phyloP scores from a whole-genome alignment of 805 yeast species.

The Jamesozyma piceae region DNA sequence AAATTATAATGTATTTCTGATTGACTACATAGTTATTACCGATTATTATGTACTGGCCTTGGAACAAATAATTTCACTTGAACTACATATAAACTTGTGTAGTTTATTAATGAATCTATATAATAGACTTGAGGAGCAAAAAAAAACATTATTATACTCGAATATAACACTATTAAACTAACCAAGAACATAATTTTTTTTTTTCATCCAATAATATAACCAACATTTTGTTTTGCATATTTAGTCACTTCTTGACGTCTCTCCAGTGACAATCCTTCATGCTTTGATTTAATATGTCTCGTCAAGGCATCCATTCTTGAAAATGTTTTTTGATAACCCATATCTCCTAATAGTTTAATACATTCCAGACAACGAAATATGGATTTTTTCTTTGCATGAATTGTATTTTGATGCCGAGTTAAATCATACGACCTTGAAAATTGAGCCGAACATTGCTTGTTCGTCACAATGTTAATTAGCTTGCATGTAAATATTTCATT shows the following conservation, averaged over 20 bases:
- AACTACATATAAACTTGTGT: too few species aligned
- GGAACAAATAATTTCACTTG: too few species aligned
- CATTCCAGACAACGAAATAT: constrained; percentile 80
- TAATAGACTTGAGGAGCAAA: not conserved
- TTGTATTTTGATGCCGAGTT: constrained; percentile 90
- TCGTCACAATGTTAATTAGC: constrained; percentile 15
- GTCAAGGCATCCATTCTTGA: constrained; percentile 91
- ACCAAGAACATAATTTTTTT: too few species aligned
- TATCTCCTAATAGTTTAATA: constrained; percentile 36
- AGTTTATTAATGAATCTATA: not conserved
- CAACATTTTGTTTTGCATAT: constrained; percentile 68
- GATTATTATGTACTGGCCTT: too few species aligned
- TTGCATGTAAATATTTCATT: constrained; percentile 4
- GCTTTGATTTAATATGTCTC: constrained; percentile 86
- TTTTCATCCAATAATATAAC: constrained; percentile 32
- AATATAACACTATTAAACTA: too few species aligned
- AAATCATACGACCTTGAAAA: constrained; percentile 92
- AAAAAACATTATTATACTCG: too few species aligned
- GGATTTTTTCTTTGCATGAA: constrained; percentile 79
- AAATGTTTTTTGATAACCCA: constrained; percentile 59
- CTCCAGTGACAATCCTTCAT: constrained; percentile 41
- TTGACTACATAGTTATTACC: too few species aligned
- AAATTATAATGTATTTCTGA: too few species aligned
- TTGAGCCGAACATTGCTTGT: constrained; percentile 29
- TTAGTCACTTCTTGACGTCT: constrained; percentile 61